These are phyloP conservation scores for Cichorium intybus DNA, from an alignment of 140 eudicot genomes.

Conservation along the genomic window DNA sequence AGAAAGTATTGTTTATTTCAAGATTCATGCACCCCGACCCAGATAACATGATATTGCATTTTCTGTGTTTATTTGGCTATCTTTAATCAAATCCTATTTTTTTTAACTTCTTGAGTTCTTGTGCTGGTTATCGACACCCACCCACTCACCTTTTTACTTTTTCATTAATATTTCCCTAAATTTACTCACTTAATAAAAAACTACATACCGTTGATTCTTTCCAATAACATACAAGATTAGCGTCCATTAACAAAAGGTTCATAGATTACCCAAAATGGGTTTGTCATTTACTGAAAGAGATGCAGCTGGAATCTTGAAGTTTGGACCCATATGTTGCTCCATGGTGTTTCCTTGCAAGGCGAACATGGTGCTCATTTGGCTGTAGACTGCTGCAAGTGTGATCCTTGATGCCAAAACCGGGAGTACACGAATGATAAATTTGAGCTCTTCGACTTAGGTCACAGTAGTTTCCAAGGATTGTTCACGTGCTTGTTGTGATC, in stretches of 20 bases:
- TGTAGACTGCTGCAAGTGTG: constrained; percentile 55
- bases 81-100: constrained; percentile 23
- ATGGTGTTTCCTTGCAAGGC: constrained; percentile 80
- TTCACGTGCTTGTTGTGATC: constrained; percentile 24
- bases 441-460: constrained; percentile 84
- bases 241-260: constrained; percentile 10
- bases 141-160: constrained; percentile 11
- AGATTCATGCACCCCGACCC: constrained; percentile 25
- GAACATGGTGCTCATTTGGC: constrained; percentile 86
- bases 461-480: constrained; percentile 72
- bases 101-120: constrained; percentile 31
- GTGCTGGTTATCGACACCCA: constrained; percentile 24
- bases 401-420: constrained; percentile 84
- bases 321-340: constrained; percentile 73
- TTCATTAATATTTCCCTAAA: not conserved
- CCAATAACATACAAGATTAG: not conserved
- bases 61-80: constrained; percentile 22
- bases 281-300: constrained; percentile 46
- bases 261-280: constrained; percentile 46
- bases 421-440: constrained; percentile 53
- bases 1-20: constrained; percentile 15
- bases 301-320: constrained; percentile 68
- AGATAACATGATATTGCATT: constrained; percentile 30
- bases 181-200: not conserved
- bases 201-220: not conserved